A percentile compares a stretch with the other conserved stretches of the same genome.
phyloP scores from a whole-genome alignment of 2,329 filamentous ascomycete species.

The Raffaelea albimanens region DNA sequence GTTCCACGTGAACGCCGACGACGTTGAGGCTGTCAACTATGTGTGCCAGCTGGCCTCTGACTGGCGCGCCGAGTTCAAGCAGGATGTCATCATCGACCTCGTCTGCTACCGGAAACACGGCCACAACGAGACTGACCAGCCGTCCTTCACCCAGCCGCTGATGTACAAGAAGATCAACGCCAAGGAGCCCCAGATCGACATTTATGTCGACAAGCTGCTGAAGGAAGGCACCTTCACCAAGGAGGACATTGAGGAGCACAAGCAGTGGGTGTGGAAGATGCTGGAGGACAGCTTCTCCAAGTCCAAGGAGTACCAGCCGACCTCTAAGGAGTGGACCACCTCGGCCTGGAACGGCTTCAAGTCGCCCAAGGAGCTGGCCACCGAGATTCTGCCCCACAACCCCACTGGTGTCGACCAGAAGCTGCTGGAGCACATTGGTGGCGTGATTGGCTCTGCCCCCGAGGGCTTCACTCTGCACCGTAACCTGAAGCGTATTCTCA shows the following conservation, averaged over 20 bases:
- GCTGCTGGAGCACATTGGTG: slow-evolving; percentile 71
- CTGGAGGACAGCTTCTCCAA: slow-evolving; percentile 94
- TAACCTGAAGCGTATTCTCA: slow-evolving; percentile 94
- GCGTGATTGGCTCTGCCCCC: slow-evolving; percentile 67
- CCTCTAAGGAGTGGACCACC: slow-evolving; percentile 95
- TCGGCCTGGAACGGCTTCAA: slow-evolving; percentile 99
- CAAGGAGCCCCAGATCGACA: slow-evolving; percentile 77
- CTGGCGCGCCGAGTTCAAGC: slow-evolving; percentile 98
- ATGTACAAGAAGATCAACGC: slow-evolving; percentile 98
- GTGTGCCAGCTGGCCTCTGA: slow-evolving; percentile 95
- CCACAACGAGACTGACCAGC: slow-evolving; percentile 99
- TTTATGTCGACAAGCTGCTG: slow-evolving; percentile 85
- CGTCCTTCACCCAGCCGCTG: slow-evolving; percentile 96
- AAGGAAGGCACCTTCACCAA: slow-evolving; percentile 92
- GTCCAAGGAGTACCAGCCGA: slow-evolving; percentile 95
- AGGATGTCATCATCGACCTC: slow-evolving; percentile 94
- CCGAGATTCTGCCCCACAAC: slow-evolving; percentile 84
- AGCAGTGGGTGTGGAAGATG: slow-evolving; percentile 99
- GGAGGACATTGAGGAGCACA: slow-evolving; percentile 97
- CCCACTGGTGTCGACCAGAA: slow-evolving; percentile 70
- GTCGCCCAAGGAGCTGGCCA: slow-evolving; percentile 93
- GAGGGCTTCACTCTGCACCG: slow-evolving; percentile 84
- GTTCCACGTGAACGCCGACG: slow-evolving; percentile 98
- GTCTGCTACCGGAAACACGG: slow-evolving; percentile 99
- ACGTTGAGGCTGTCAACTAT: slow-evolving; percentile 97